Evolutionary conservation across 352 stramenopile genomes (phyloP), one percentile per base, ranked within the genome.

Genomic region (Phytophthora cryptogea): DNA sequence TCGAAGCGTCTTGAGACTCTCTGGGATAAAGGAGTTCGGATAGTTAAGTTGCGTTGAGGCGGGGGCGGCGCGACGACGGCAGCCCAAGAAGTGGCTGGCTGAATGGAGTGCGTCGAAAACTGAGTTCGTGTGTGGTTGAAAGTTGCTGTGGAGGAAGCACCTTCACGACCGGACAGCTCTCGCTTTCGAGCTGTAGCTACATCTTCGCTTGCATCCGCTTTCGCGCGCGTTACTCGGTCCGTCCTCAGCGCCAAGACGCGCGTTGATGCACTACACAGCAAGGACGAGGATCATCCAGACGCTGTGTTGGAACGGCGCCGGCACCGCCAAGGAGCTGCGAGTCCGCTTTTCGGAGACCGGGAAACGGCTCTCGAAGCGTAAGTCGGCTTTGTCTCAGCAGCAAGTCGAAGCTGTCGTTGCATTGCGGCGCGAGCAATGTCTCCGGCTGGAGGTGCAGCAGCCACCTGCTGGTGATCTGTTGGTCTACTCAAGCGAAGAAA

Each of bases 361-460:
- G 44, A 46, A 63, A 39, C 36, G 49, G 44, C 37, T 61, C 27
- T 60, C 35, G 51, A 42, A 33, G 54, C 32, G 48, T 27, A 54
- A 39, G 36, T 63, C 50, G 31, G 39, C 35, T 65, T 66, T 70
- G 62, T 70, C 62, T 66, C 62, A 65, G 45, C 54, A 14, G n/a
- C 37, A 49, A 52, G 32, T 70, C 49, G 17, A 62, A 49, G 37
- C 51, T 57, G 48, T 72, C 59, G 65, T 63, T 53, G 39, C 30
- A 59, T 73, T 73, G 65, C 40, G 16, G 23, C 5, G 30, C 11
- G 53, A 55, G 62, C 54, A 57, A 42, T 39, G 40, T 7, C 43
- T 52, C 54, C 60, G 32, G 60, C 53, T 69, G 53, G 59, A 17
- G 60, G 17, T 4, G 30, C 41, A 48, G 63, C 59, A 72, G 37